Evolutionary conservation across 2,329 filamentous ascomycete species (phyloP).

Genomic region (Lasiodiplodia gonubiensis): DNA sequence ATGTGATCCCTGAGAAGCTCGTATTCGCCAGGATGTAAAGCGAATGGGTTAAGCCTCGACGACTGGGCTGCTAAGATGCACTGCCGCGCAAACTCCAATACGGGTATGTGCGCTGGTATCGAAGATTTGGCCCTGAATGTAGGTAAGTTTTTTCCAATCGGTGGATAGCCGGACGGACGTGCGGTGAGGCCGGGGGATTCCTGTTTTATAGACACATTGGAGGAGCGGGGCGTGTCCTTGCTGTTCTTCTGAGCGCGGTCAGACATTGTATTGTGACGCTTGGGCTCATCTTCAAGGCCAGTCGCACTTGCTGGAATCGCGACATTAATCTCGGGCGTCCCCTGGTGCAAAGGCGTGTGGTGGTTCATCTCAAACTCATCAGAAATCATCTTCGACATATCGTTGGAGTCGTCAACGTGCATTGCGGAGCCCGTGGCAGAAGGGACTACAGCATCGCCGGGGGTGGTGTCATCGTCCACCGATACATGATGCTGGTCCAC

Average conservation of each 20-base stretch:
- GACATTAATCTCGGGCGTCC: conserved; percentile 13
- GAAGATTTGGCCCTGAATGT: conserved; percentile 72
- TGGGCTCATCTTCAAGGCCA: conserved; percentile 8
- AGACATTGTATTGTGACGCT: neutral
- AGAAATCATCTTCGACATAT: conserved; percentile 30
- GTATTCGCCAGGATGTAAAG: conserved; percentile 85
- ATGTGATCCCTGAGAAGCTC: conserved; percentile 78
- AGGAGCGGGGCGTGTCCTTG: conserved; percentile 17
- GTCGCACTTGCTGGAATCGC: conserved; percentile 9
- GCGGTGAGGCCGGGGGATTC: conserved; percentile 26
- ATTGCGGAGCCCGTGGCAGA: neutral
- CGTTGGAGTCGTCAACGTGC: neutral
- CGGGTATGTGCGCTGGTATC: conserved; percentile 75
- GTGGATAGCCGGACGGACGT: conserved; percentile 43
- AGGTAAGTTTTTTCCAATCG: conserved; percentile 51
- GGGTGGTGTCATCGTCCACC: conserved; percentile 9
- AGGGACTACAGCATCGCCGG: neutral
- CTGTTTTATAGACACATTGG: conserved; percentile 21
- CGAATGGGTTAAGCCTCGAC: conserved; percentile 87
- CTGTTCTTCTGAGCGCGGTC: neutral
- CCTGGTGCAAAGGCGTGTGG: conserved; percentile 8
- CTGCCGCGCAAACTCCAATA: conserved; percentile 84
- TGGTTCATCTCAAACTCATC: conserved; percentile 25
- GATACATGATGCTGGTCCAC: conserved; percentile 19
- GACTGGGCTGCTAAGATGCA: conserved; percentile 89